These are phyloP conservation scores for Axilococcus clingmanii DNA, from an alignment of 139 green algal genomes.

Conservation along the genomic window DNA sequence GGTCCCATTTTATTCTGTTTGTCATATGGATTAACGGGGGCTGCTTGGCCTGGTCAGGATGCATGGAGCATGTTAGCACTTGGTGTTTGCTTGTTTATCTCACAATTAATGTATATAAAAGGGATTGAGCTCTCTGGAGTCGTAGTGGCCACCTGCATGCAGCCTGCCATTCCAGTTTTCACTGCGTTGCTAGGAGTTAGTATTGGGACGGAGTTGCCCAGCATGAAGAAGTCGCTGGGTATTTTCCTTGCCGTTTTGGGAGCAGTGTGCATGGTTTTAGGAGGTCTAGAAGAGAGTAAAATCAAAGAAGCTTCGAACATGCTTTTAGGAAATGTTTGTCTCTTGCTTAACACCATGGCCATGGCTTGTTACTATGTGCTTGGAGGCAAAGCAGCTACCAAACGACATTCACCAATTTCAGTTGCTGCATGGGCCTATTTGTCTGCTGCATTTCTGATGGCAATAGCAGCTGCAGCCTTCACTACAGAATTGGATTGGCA, in stretches of 20 bases:
- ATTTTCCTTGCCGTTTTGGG: slow-evolving; percentile 39
- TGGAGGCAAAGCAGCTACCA: slow-evolving; percentile 30
- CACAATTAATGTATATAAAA: slow-evolving; percentile 64
- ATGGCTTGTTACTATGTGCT: slow-evolving; percentile 44
- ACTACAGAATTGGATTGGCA: slow-evolving; percentile 20
- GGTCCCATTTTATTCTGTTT: slow-evolving; percentile 36
- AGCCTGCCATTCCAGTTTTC: slow-evolving; percentile 61
- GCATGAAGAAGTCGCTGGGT: slow-evolving; percentile 50
- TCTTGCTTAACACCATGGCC: slow-evolving; percentile 45
- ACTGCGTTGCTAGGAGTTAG: slow-evolving; percentile 42
- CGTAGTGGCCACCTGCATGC: slow-evolving; percentile 60
- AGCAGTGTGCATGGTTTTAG: slow-evolving; percentile 45
- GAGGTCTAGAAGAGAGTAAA: slow-evolving; percentile 2
- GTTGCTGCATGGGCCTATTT: slow-evolving; percentile 59
- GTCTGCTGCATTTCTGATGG: slow-evolving; percentile 24
- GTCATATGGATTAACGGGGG: slow-evolving; percentile 9
- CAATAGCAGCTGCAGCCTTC: slow-evolving; percentile 18
- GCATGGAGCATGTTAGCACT: slow-evolving; percentile 11
- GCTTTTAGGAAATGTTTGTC: slow-evolving; percentile 35
- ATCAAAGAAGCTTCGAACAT: slow-evolving; percentile 2
- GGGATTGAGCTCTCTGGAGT: slow-evolving; percentile 59
- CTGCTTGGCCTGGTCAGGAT: slow-evolving; percentile 8
- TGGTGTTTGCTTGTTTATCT: slow-evolving; percentile 37
- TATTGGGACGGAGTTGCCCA: slow-evolving; percentile 29
- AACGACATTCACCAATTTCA: slow-evolving; percentile 11